phyloP scores from a whole-genome alignment of 345 rosid genomes.

The Kandelia obovata region DNA sequence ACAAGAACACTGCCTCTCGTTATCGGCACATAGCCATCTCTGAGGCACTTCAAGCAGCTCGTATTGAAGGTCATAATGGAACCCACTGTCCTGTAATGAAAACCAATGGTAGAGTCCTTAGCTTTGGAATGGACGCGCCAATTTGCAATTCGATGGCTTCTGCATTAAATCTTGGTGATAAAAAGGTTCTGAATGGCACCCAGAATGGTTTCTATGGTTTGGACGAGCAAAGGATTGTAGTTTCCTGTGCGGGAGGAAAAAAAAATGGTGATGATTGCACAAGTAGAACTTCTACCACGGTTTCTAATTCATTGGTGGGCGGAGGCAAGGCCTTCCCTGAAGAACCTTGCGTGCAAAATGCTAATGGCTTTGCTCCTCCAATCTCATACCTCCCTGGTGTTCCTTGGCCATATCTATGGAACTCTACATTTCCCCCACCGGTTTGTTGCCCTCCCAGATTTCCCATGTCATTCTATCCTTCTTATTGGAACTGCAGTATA shows the following conservation, averaged over 20 bases:
- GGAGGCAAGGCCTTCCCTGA: slow-evolving; percentile 19
- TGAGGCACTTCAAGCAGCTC: slow-evolving; percentile 64
- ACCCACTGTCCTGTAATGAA: slow-evolving; percentile 8
- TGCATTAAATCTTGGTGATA: slow-evolving; percentile 24
- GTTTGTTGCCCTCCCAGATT: slow-evolving; percentile 22
- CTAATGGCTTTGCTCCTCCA: slow-evolving; percentile 37
- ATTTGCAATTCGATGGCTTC: slow-evolving; percentile 23
- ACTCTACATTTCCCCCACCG: slow-evolving; percentile 39
- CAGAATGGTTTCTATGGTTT: slow-evolving; percentile 32
- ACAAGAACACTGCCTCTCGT: slow-evolving; percentile 19
- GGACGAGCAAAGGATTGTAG: slow-evolving; percentile 21
- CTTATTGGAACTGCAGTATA: slow-evolving; percentile 26
- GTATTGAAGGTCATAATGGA: slow-evolving; percentile 33
- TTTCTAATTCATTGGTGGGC: slow-evolving; percentile 34
- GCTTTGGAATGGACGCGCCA: slow-evolving; percentile 21
- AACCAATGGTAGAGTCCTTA: slow-evolving; percentile 23
- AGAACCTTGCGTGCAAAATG: slow-evolving; percentile 34
- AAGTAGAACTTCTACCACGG: slow-evolving; percentile 46
- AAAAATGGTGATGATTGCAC: slow-evolving; percentile 43
- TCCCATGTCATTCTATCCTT: slow-evolving; percentile 22
- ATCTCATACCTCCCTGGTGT: slow-evolving; percentile 22
- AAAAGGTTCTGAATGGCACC: slow-evolving; percentile 40
- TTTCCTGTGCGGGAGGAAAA: slow-evolving; percentile 30
- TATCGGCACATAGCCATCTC: slow-evolving; percentile 32
- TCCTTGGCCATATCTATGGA: slow-evolving; percentile 86